Evolutionary conservation across 305 asterid species (phyloP).

Genomic region (Fraxinus ornus): DNA sequence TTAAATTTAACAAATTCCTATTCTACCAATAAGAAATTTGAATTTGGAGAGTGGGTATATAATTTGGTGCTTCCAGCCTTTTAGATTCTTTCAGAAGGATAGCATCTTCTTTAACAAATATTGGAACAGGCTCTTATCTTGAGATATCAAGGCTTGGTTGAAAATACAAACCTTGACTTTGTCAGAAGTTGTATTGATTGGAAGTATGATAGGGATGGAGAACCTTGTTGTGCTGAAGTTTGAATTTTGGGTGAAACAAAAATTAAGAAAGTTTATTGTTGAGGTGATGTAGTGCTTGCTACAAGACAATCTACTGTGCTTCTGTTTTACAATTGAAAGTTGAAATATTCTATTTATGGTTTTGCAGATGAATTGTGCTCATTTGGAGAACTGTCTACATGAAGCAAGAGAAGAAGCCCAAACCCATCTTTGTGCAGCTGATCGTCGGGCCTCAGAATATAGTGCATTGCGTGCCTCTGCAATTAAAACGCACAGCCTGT

Average conservation of each 20-base stretch:
- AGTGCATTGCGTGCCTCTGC: slow-evolving; percentile 85
- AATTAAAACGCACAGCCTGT: slow-evolving; percentile 74
- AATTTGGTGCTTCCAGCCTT: not conserved
- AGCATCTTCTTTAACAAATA: not conserved
- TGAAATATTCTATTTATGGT: slow-evolving; percentile 11
- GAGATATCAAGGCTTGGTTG: not conserved
- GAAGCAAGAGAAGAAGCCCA: slow-evolving; percentile 99
- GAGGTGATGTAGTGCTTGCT: not conserved
- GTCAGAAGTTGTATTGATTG: not conserved
- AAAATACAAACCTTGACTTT: not conserved
- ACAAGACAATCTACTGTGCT: not conserved
- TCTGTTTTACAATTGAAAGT: not conserved
- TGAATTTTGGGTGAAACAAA: not conserved
- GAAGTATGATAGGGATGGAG: not conserved
- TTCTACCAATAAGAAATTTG: not conserved
- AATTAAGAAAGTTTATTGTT: not conserved
- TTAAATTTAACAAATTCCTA: not conserved
- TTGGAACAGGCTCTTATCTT: not conserved
- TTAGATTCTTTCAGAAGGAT: not conserved
- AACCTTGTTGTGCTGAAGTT: not conserved
- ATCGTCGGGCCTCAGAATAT: slow-evolving; percentile 86
- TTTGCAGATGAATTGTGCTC: slow-evolving; percentile 94
- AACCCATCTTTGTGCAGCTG: slow-evolving; percentile 92
- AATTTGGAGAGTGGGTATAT: not conserved
- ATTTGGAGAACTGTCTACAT: slow-evolving; percentile 91